phyloP scores from a whole-genome alignment of 345 rosid species.

The Boechera stricta region DNA sequence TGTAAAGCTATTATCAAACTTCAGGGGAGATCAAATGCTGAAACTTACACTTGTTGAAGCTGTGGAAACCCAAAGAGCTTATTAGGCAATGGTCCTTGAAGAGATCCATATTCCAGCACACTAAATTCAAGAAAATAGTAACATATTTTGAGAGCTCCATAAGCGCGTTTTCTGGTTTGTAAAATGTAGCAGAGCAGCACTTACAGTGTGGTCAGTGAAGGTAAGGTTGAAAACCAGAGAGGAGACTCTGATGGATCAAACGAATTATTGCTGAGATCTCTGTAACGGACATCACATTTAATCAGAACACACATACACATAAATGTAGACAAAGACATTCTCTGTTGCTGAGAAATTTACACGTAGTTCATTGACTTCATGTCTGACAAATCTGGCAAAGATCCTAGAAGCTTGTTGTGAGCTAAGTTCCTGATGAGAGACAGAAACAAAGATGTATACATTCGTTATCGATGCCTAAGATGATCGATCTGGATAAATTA shows the following conservation, averaged over 20 bases:
- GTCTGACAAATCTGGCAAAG: slow-evolving; percentile 73
- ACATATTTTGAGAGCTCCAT: background rate
- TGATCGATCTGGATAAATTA: background rate
- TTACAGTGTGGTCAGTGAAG: slow-evolving; percentile 87
- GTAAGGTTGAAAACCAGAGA: slow-evolving; percentile 81
- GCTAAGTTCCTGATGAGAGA: slow-evolving; percentile 83
- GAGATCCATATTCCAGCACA: slow-evolving; percentile 77
- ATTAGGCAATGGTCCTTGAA: slow-evolving; percentile 67
- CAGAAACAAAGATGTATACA: background rate
- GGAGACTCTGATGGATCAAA: slow-evolving; percentile 76
- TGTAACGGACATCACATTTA: slow-evolving; percentile 43
- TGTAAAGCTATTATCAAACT: slow-evolving; percentile 2
- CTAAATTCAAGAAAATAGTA: slow-evolving; percentile 44
- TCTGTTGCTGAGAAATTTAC: slow-evolving; percentile 52
- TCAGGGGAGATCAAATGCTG: background rate
- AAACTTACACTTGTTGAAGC: slow-evolving; percentile 84
- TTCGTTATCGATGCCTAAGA: slow-evolving; percentile 9
- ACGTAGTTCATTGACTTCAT: slow-evolving; percentile 75
- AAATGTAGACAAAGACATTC: slow-evolving; percentile 6
- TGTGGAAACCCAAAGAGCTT: slow-evolving; percentile 71
- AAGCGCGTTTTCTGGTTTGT: background rate
- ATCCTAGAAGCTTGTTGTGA: slow-evolving; percentile 71
- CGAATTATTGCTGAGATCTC: slow-evolving; percentile 90
- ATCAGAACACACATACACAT: slow-evolving; percentile 12
- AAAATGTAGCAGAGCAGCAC: slow-evolving; percentile 31